Evolutionary conservation across 2,329 filamentous ascomycete species (phyloP).

Genomic region (Trichoderma citrinoviride): DNA sequence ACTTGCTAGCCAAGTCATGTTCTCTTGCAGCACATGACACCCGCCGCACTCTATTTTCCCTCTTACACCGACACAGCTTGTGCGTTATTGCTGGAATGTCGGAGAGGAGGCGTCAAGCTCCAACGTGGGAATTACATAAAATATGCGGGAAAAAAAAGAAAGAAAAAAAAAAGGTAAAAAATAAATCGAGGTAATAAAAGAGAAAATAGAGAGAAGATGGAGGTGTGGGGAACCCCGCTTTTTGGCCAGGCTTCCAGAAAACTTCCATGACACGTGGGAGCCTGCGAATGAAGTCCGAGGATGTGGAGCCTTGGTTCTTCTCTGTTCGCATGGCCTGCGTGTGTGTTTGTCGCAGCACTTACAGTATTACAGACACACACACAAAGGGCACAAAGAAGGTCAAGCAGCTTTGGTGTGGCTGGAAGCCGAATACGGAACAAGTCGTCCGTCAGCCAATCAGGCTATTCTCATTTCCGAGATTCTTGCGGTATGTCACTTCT

Average conservation of each 20-base stretch:
- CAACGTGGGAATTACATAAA: neutral
- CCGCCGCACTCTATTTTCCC: neutral
- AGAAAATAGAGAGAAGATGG: neutral
- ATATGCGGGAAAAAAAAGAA: neutral
- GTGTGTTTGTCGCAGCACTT: neutral
- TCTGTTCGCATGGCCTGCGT: neutral
- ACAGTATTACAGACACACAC: too few relatives aligned
- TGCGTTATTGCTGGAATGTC: neutral
- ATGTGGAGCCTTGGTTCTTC: neutral
- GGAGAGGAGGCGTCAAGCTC: neutral
- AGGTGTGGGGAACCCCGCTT: conserved; percentile 10
- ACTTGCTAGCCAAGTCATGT: neutral
- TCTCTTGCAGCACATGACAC: neutral
- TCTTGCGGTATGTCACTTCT: neutral
- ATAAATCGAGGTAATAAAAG: too few relatives aligned
- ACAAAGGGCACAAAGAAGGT: neutral
- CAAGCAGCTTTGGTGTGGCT: neutral
- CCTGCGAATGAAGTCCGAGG: neutral
- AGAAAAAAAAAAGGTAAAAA: neutral
- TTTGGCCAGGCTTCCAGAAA: conserved; percentile 15
- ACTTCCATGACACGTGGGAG: conserved; percentile 16
- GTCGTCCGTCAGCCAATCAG: neutral
- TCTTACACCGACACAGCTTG: too few relatives aligned
- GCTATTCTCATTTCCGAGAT: neutral
- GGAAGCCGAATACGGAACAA: neutral